Conservation (phyloP, 805 yeast genomes). For the Saturnispora gosingensis region DNA sequence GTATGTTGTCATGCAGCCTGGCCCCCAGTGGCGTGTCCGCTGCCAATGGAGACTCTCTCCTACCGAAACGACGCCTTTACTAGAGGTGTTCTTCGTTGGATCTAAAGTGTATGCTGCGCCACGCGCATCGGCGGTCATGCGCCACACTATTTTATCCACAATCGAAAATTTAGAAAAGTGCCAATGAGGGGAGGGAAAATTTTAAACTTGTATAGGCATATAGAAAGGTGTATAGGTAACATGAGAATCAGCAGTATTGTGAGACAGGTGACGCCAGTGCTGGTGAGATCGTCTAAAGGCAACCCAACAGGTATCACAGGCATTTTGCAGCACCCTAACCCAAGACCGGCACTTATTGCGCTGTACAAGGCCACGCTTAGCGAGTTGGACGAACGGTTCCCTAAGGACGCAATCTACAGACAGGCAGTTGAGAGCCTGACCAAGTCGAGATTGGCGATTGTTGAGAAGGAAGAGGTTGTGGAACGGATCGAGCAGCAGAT, state of each 20-base stretch:
- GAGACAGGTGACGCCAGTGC: slow-evolving; percentile 35
- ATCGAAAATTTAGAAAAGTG: neutral
- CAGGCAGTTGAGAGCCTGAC: slow-evolving; percentile 68
- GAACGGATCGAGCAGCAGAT: slow-evolving; percentile 63
- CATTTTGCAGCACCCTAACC: slow-evolving; percentile 69
- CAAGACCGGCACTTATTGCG: slow-evolving; percentile 67
- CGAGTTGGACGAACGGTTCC: slow-evolving; percentile 51
- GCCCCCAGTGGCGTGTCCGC: neutral
- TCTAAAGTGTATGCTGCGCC: slow-evolving; percentile 5
- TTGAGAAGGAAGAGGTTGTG: slow-evolving; percentile 49
- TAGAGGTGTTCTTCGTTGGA: neutral
- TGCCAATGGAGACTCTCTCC: neutral
- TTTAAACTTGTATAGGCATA: neutral
- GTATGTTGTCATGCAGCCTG: slow-evolving; percentile 42
- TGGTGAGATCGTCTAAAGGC: slow-evolving; percentile 51
- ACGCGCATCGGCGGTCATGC: neutral
- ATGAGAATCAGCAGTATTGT: slow-evolving; percentile 30
- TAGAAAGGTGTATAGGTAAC: neutral
- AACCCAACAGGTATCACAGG: slow-evolving; percentile 80
- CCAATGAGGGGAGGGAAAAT: neutral
- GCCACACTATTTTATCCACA: neutral
- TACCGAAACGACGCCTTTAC: neutral
- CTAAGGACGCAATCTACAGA: slow-evolving; percentile 64
- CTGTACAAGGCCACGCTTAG: slow-evolving; percentile 62
- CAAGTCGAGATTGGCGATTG: slow-evolving; percentile 56